A percentile compares a stretch with the other conserved stretches of the same genome.
Conservation (phyloP, 768 basidiomycete species). For the Mycena rosella region DNA sequence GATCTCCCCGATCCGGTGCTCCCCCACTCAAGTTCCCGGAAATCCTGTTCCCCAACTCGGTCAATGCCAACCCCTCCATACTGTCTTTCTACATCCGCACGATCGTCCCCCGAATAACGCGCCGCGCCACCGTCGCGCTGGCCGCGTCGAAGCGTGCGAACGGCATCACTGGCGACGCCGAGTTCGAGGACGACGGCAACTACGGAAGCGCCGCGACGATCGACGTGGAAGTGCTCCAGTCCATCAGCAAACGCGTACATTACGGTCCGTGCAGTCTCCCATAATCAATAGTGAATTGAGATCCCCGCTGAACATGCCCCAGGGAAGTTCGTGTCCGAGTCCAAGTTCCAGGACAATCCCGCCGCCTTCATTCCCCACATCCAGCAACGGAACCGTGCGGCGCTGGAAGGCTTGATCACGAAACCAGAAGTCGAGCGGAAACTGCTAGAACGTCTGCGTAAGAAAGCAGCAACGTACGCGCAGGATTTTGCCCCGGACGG, state of each 20-base stretch:
- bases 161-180: conserved; percentile 75
- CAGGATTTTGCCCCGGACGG: conserved; percentile 86
- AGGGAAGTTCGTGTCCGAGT: conserved; percentile 99
- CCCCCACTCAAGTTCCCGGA: conserved; percentile 78
- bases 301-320: background rate
- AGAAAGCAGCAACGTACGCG: conserved; percentile 86
- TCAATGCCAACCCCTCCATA: conserved; percentile 92
- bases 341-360: conserved; percentile 92
- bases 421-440: conserved; percentile 95
- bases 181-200: conserved; percentile 95
- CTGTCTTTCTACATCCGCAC: conserved; percentile 88
- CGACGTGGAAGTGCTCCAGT: conserved; percentile 96
- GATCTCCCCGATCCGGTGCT: conserved; percentile 88
- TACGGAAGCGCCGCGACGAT: conserved; percentile 96
- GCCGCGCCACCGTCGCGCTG: conserved; percentile 74
- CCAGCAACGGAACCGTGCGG: conserved; percentile 77
- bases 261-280: conserved; percentile 73
- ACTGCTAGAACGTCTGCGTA: conserved; percentile 84
- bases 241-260: conserved; percentile 98
- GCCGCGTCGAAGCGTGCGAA: conserved; percentile 74
- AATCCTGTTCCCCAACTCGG: conserved; percentile 80
- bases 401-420: conserved; percentile 91
- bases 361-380: conserved; percentile 95
- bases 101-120: conserved; percentile 92
- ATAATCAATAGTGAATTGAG: too few species aligned